Percentiles rank a stretch among this genome's conserved stretches.
phyloP scores from a whole-genome alignment of 2,329 filamentous ascomycete genomes.

The Ascochyta pisi region DNA sequence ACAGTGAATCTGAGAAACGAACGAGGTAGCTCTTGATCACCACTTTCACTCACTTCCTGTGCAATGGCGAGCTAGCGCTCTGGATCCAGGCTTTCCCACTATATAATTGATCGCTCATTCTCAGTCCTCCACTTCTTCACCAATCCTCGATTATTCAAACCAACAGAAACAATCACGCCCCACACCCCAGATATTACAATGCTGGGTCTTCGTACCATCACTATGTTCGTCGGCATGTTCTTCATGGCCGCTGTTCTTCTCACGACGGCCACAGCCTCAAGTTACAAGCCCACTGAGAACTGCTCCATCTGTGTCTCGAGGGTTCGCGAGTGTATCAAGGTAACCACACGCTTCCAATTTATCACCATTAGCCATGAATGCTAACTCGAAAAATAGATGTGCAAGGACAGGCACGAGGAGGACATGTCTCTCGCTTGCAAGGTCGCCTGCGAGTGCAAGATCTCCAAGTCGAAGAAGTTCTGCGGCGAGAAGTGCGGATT shows the following conservation, averaged over 20 bases:
- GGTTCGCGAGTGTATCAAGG: neutral
- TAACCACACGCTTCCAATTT: neutral
- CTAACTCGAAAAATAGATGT: neutral
- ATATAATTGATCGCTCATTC: too few relatives aligned
- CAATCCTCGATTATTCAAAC: neutral
- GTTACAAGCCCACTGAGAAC: neutral
- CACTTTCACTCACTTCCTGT: too few relatives aligned
- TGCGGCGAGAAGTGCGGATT: neutral
- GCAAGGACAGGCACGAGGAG: neutral
- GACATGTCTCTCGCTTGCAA: neutral
- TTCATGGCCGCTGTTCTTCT: neutral
- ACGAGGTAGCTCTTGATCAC: too few relatives aligned
- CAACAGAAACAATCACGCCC: neutral
- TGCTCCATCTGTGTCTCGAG: neutral
- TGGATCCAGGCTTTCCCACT: too few relatives aligned
- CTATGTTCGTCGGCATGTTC: neutral
- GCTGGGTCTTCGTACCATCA: neutral
- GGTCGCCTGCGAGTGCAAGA: neutral
- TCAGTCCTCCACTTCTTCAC: neutral
- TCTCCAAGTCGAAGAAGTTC: neutral
- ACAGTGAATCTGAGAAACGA: too few relatives aligned
- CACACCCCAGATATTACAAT: neutral
- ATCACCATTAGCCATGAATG: neutral
- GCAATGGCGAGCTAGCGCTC: too few relatives aligned
- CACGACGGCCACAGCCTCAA: too few relatives aligned